Conservation (phyloP, 805 yeast species). For the Diddensiella transvaalensis region DNA sequence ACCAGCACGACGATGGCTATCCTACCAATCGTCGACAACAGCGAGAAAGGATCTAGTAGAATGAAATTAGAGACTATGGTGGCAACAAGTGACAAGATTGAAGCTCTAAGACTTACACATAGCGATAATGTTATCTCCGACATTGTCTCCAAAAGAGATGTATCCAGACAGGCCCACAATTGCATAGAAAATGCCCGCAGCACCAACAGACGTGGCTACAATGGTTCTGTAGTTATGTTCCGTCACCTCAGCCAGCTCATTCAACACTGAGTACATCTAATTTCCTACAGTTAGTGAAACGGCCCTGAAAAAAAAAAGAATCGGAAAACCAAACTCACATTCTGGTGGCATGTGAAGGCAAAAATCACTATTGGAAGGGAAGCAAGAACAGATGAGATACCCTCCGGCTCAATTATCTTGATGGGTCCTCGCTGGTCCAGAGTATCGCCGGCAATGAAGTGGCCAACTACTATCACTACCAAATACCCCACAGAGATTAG, state of each 20-base stretch:
- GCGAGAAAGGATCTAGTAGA: conserved; percentile 49
- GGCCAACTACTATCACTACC: conserved; percentile 67
- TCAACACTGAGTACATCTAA: conserved; percentile 74
- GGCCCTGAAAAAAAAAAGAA: not conserved
- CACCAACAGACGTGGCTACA: conserved; percentile 50
- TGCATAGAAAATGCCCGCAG: conserved; percentile 61
- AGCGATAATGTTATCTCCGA: conserved; percentile 73
- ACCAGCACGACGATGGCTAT: conserved; percentile 78
- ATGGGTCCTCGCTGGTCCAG: conserved; percentile 49
- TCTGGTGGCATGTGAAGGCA: conserved; percentile 95
- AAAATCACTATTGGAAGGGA: conserved; percentile 90
- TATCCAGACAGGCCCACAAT: conserved; percentile 80
- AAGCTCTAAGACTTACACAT: conserved; percentile 35
- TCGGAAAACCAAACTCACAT: conserved; percentile 30
- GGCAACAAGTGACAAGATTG: no score
- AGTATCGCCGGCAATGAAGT: conserved; percentile 58
- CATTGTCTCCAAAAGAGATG: conserved; percentile 78
- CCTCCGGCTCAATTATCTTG: conserved; percentile 44
- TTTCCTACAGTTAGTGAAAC: not conserved
- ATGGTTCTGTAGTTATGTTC: conserved; percentile 45
- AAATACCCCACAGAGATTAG: conserved; percentile 76
- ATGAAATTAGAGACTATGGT: not conserved
- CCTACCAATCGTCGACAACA: conserved; percentile 73
- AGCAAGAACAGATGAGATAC: conserved; percentile 46
- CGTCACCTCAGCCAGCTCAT: conserved; percentile 64